Evolutionary conservation across 139 green algal genomes (phyloP), one percentile per base, ranked within the genome.

Genomic region (Zygnema circumcarinatum): DNA sequence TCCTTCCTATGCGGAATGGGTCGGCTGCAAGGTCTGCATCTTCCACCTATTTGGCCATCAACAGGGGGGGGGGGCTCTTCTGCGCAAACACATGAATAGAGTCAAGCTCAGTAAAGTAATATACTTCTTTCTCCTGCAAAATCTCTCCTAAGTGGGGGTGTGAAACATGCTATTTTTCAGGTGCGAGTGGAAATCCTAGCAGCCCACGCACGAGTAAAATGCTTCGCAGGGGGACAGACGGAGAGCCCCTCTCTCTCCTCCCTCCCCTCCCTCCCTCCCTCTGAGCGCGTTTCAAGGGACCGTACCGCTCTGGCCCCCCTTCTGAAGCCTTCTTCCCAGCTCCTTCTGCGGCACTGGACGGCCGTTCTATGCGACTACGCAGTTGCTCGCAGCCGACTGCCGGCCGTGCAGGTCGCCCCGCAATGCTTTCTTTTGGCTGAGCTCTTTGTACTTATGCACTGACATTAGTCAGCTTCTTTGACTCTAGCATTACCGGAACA

Each of bases 1-100:
- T 54, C 35, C 31, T 39, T 88, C 84, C 32, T 89, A 87, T 79
- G 76, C 84, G 38, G 84, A 89, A 47, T 89, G 84, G 84, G 84
- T 89, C 25, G 84, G 84, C 31, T 81, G 38, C 75, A 84, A 76
- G 76, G 84, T 89, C 16, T 74, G 76, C 20, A 25, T 38, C 53
- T 80, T 40, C 22, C 38, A 67, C 79, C n/a, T n/a, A n/a, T n/a
- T n/a, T n/a, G n/a, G n/a, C n/a, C n/a, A n/a, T n/a, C n/a, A 33
- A 25, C 25, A 38, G 32, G 75, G 33, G 29, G 75, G 25, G 42
- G 25, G 29, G 67, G 25, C 25, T 72, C 56, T 72, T 72, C 56
- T 29, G 25, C 29, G 25, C 56, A 29, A 31, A 31, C 29, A 29
- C 25, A 2, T 32, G 33, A 47, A 2, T 75, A 75, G 33, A 20